phyloP scores from a whole-genome alignment of 2,329 filamentous ascomycete species.

The Colletotrichum destructivum region DNA sequence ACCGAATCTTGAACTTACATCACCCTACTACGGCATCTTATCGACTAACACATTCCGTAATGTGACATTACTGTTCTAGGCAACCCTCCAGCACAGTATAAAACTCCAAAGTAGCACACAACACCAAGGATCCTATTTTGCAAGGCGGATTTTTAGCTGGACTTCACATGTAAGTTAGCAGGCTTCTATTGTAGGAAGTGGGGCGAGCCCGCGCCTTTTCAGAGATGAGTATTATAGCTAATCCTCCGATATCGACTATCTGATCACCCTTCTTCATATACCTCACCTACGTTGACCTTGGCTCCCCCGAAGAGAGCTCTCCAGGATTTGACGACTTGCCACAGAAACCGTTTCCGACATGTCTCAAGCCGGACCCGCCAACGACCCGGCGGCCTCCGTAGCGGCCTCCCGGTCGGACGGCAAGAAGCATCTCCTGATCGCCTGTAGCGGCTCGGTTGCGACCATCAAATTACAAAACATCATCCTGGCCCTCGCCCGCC shows the following conservation, averaged over 20 bases:
- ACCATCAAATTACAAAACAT: conserved; percentile 87
- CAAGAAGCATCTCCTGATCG: conserved; percentile 34
- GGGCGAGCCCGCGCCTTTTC: background rate
- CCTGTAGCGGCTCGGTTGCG: conserved; percentile 59
- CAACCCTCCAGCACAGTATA: background rate
- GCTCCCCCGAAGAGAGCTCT: too few species aligned
- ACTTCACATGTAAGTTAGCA: background rate
- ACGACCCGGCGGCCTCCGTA: conserved; percentile 39
- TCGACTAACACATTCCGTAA: background rate
- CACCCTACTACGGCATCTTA: background rate
- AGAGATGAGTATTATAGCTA: background rate
- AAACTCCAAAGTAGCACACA: background rate
- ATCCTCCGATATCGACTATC: too few species aligned
- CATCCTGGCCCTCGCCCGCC: conserved; percentile 68
- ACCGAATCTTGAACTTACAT: background rate
- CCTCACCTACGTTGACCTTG: too few species aligned
- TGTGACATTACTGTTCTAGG: background rate
- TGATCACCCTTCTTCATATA: too few species aligned
- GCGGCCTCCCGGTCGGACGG: conserved; percentile 36
- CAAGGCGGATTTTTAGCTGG: too few species aligned
- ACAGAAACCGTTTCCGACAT: background rate
- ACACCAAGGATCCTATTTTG: background rate
- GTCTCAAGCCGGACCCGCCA: conserved; percentile 14
- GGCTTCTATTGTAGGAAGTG: background rate
- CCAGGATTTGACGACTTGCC: background rate